Evolutionary conservation across 768 basidiomycete species (phyloP).

Genomic region (Gloeopeniophorella convolvens): DNA sequence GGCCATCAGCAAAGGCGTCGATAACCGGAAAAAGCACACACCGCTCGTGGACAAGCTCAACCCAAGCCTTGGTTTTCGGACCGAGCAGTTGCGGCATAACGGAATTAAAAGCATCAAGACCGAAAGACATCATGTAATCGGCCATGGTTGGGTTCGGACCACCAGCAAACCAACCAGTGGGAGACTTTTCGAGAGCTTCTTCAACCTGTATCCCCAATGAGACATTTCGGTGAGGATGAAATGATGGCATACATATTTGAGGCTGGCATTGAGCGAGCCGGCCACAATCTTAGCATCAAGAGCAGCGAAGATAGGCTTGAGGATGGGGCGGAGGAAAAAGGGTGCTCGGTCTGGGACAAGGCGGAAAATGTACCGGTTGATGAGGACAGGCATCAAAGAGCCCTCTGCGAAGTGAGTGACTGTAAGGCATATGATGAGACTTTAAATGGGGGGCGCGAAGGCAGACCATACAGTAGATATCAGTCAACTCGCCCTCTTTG

Average conservation of each 20-base stretch:
- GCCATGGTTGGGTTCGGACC: slow-evolving; percentile 38
- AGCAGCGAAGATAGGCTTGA: slow-evolving; percentile 26
- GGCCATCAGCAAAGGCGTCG: neutral
- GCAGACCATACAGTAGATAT: slow-evolving; percentile 31
- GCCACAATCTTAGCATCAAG: slow-evolving; percentile 25
- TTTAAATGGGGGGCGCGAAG: neutral
- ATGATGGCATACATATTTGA: slow-evolving; percentile 25
- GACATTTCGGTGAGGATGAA: neutral
- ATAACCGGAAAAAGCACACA: slow-evolving; percentile 19
- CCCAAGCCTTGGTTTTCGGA: slow-evolving; percentile 31
- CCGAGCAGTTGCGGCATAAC: slow-evolving; percentile 24
- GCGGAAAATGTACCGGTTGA: slow-evolving; percentile 31
- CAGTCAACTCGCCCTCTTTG: slow-evolving; percentile 29
- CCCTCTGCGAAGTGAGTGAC: slow-evolving; percentile 38
- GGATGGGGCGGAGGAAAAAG: slow-evolving; percentile 32
- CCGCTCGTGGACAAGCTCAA: slow-evolving; percentile 34
- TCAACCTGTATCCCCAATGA: slow-evolving; percentile 8
- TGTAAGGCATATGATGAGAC: slow-evolving; percentile 17
- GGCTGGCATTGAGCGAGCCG: slow-evolving; percentile 27
- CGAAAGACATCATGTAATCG: slow-evolving; percentile 41
- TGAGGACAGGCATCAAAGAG: slow-evolving; percentile 36
- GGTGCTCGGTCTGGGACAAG: slow-evolving; percentile 29
- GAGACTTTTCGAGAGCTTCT: slow-evolving; percentile 12
- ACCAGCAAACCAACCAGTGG: slow-evolving; percentile 32
- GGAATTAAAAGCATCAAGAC: slow-evolving; percentile 27